phyloP scores from a whole-genome alignment of 495 filamentous ascomycete genomes.

The Cercophora samala region DNA sequence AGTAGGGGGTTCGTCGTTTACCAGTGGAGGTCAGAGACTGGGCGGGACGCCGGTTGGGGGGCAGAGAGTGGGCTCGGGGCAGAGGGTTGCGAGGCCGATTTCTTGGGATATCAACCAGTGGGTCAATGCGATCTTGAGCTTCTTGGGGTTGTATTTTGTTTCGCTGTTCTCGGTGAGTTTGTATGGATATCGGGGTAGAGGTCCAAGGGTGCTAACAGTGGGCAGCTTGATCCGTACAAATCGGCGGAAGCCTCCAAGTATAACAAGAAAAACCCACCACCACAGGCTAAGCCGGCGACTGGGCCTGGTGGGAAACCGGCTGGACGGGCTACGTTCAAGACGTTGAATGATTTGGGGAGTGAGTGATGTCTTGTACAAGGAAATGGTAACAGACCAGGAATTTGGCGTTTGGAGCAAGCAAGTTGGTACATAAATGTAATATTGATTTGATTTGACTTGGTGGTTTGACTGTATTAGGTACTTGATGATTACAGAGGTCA shows the following conservation, averaged over 20 bases:
- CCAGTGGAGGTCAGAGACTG: conserved; percentile 38
- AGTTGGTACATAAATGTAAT: not conserved
- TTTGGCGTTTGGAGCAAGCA: not conserved
- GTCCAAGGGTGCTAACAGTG: conserved; percentile 21
- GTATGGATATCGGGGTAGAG: not conserved
- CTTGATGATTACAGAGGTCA: too few species aligned
- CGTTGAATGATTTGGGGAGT: conserved; percentile 40
- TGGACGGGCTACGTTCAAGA: conserved; percentile 39
- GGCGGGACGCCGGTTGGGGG: conserved; percentile 27
- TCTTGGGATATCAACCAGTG: conserved; percentile 44
- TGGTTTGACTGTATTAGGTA: not conserved
- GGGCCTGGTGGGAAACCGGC: conserved; percentile 25
- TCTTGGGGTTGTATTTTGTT: conserved; percentile 59
- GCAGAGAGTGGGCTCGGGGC: conserved; percentile 19
- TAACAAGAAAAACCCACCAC: conserved; percentile 49
- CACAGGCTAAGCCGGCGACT: conserved; percentile 19
- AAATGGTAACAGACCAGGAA: conserved; percentile 8
- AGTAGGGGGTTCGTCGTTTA: conserved; percentile 44
- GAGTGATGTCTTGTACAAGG: conserved; percentile 15
- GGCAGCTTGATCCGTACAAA: conserved; percentile 61
- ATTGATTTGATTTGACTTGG: not conserved
- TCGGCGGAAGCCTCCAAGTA: conserved; percentile 62
- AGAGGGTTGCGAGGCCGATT: conserved; percentile 31
- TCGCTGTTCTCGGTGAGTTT: conserved; percentile 53
- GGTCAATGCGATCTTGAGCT: conserved; percentile 48